Conservation (phyloP, 306 rosid species). For the Castanea mollissima region DNA sequence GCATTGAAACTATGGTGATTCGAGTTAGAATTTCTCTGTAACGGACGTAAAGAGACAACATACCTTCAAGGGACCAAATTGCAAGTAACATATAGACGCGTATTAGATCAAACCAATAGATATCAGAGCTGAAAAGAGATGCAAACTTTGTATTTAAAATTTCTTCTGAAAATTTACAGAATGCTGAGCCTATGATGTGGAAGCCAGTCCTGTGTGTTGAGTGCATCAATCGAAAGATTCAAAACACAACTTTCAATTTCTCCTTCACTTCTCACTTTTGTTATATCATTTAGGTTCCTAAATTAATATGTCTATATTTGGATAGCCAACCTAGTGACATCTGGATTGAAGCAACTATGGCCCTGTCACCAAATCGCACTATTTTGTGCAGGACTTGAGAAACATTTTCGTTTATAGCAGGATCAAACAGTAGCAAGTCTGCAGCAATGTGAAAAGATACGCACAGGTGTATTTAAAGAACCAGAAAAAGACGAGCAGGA, state of each 20-base stretch:
- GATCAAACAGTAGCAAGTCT: slow-evolving; percentile 43
- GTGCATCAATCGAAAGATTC: background rate
- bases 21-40: background rate
- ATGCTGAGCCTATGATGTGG: background rate
- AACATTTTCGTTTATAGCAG: slow-evolving; percentile 64
- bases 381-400: slow-evolving; percentile 62
- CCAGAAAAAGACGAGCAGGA: slow-evolving; percentile 26
- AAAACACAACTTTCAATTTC: background rate
- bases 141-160: background rate
- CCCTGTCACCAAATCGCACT: slow-evolving; percentile 37
- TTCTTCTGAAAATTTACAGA: background rate
- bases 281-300: background rate
- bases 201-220: background rate
- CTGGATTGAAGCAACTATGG: slow-evolving; percentile 2
- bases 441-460: slow-evolving; percentile 34
- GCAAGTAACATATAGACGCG: background rate
- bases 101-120: too few relatives aligned
- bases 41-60: background rate
- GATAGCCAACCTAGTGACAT: background rate
- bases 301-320: slow-evolving; percentile 22
- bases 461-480: slow-evolving; percentile 8
- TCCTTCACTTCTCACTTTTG: background rate
- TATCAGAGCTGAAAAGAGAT: background rate
- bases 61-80: background rate
- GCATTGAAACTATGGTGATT: background rate